Base-by-base conservation (phyloP, 2,329 filamentous ascomycete species). In the Zalaria sp. region DNA sequence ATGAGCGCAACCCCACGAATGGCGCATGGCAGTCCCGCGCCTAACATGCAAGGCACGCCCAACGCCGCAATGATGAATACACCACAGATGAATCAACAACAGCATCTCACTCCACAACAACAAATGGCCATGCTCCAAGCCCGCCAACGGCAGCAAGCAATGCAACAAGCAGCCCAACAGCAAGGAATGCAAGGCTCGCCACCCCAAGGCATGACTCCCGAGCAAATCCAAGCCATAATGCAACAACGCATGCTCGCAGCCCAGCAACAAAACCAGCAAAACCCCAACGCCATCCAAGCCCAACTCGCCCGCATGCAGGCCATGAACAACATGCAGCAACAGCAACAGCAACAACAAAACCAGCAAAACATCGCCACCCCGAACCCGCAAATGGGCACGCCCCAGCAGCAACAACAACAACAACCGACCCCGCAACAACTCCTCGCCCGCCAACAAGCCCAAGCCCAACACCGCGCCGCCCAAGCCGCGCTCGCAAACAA, bases 1-100 rank as follows among this genome's bases (percentile, higher is more conserved):
- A 53, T 58, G 49, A 58, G 54, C 8, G 57, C 56, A 35, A 61
- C 58, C 8, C 60, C 60, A 25, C 55, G 58, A 31, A 51, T 60
- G 49, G 46, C 48, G 11, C 57, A 58, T 34, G 53, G 51, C 34
- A 59, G 56, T 44, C 58, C 59, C 9, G 56, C 51, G 28, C 43
- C 50, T 7, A 52, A 47, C n/a, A 51, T 55, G 48, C 43, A 49
- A 11, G 49, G 49, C 31, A 54, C 53, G 5, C 51, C 52, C 3
- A 56, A 51, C 7, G 49, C 51, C 27, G 47, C 45, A 7, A 53
- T 56, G 50, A 44, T 47, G 40, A 44, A 44, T 7, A 49, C 50
- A 4, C 48, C 51, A 43, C 52, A 56, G 25, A 52, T 53, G 40
- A 49, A 48, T 11, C 43, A 49, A 27, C 38, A 47, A 10, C 54